phyloP scores from a whole-genome alignment of 2,329 filamentous ascomycete species.

The Albifimbria verrucaria region DNA sequence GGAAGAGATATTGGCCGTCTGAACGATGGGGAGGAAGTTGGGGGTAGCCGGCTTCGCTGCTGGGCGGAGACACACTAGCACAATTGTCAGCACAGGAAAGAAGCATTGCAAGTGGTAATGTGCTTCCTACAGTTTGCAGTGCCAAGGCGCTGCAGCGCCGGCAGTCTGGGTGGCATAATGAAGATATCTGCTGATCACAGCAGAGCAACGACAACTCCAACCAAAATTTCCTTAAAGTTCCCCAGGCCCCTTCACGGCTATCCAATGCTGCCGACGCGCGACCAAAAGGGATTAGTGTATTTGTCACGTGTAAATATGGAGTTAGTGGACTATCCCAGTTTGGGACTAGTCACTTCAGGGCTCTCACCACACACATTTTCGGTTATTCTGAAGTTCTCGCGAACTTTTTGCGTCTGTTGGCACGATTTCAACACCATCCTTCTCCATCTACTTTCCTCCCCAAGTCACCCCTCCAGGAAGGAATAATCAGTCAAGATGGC shows the following conservation, averaged over 20 bases:
- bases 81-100: constrained; percentile 20
- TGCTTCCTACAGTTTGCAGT: constrained; percentile 54
- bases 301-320: constrained; percentile 27
- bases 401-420: constrained; percentile 41
- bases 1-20: constrained; percentile 61
- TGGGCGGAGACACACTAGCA: constrained; percentile 59
- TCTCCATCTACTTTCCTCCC: constrained; percentile 11
- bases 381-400: constrained; percentile 33
- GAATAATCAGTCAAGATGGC: constrained; percentile 76
- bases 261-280: not conserved
- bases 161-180: constrained; percentile 67
- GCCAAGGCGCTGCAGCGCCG: constrained; percentile 56
- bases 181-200: constrained; percentile 20
- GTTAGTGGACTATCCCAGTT: constrained; percentile 13
- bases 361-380: constrained; percentile 38
- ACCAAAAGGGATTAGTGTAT: constrained; percentile 16
- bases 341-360: constrained; percentile 28
- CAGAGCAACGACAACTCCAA: constrained; percentile 12
- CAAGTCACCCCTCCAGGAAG: constrained; percentile 24
- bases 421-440: constrained; percentile 20
- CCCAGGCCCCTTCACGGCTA: not conserved
- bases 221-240: constrained; percentile 30
- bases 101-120: not conserved
- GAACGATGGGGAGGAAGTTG: constrained; percentile 55
- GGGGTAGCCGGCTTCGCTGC: constrained; percentile 41